Percentiles rank a stretch among this genome's conserved stretches.
Evolutionary conservation across 495 filamentous ascomycete genomes (phyloP).

Genomic region (Hyaloscypha variabilis): DNA sequence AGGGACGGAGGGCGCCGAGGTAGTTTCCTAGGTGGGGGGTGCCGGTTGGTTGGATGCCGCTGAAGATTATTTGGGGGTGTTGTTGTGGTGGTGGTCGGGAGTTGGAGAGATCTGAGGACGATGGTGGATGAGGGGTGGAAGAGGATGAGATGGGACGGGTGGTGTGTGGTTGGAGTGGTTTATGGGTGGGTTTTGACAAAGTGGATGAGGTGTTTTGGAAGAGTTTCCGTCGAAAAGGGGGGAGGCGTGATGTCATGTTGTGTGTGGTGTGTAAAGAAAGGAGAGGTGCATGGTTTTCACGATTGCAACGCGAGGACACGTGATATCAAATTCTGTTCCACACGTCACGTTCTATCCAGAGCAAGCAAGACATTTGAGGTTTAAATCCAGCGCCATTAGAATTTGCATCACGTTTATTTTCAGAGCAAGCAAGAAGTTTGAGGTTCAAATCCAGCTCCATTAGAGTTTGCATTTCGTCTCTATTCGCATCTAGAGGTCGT

Average conservation of each 20-base stretch:
- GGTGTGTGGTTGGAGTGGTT: not conserved
- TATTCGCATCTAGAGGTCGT: not conserved
- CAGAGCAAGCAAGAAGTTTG: not conserved
- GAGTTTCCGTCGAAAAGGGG: not conserved
- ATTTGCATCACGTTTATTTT: not conserved
- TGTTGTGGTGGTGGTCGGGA: not conserved
- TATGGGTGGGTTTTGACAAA: not conserved
- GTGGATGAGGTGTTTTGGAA: not conserved
- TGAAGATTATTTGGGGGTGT: slow-evolving; percentile 62
- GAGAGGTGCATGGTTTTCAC: slow-evolving; percentile 13
- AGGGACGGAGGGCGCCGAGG: slow-evolving; percentile 85
- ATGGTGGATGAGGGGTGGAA: not conserved
- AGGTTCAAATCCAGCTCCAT: not conserved
- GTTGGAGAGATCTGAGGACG: not conserved
- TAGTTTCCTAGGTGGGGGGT: slow-evolving; percentile 97
- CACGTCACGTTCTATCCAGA: too few species aligned
- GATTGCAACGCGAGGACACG: slow-evolving; percentile 24
- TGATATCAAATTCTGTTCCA: slow-evolving; percentile 17
- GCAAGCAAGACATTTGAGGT: too few species aligned
- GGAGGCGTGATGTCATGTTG: not conserved
- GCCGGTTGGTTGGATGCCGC: slow-evolving; percentile 95
- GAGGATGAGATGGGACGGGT: not conserved
- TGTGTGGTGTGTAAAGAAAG: not conserved
- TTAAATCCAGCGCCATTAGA: too few species aligned
- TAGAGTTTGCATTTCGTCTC: not conserved